Conservation (phyloP, 2,329 filamentous ascomycete species). For the Gyromitra esculenta region DNA sequence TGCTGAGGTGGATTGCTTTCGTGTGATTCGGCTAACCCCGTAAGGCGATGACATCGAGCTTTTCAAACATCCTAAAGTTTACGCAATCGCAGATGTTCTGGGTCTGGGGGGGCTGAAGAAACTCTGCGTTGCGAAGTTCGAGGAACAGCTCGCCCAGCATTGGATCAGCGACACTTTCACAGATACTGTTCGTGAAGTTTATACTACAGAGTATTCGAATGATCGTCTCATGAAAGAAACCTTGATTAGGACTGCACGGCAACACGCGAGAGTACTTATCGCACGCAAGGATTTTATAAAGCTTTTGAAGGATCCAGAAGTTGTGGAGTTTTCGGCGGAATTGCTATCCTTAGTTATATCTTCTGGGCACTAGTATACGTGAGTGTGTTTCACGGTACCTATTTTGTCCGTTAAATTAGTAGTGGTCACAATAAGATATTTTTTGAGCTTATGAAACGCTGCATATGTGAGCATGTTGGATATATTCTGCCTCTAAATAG, state of each 20-base stretch:
- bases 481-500: background rate
- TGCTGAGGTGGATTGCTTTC: background rate
- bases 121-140: conserved; percentile 17
- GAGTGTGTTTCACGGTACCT: background rate
- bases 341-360: conserved; percentile 12
- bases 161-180: conserved; percentile 33
- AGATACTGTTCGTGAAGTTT: conserved; percentile 37
- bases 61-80: conserved; percentile 25
- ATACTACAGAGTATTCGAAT: conserved; percentile 18
- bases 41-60: conserved; percentile 28
- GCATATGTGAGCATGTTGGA: background rate
- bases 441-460: background rate
- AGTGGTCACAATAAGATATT: background rate
- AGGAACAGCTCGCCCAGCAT: conserved; percentile 11
- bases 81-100: conserved; percentile 29
- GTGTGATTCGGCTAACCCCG: background rate
- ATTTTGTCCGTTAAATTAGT: background rate
- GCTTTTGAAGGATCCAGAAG: conserved; percentile 5
- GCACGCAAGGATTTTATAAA: conserved; percentile 5
- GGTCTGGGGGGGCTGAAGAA: conserved; percentile 19
- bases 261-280: background rate
- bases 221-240: conserved; percentile 31
- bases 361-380: background rate
- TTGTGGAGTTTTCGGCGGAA: conserved; percentile 33
- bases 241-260: background rate